These are phyloP conservation scores for Botryotinia convoluta DNA, from an alignment of 2,329 filamentous ascomycete genomes.

Conservation along the genomic window DNA sequence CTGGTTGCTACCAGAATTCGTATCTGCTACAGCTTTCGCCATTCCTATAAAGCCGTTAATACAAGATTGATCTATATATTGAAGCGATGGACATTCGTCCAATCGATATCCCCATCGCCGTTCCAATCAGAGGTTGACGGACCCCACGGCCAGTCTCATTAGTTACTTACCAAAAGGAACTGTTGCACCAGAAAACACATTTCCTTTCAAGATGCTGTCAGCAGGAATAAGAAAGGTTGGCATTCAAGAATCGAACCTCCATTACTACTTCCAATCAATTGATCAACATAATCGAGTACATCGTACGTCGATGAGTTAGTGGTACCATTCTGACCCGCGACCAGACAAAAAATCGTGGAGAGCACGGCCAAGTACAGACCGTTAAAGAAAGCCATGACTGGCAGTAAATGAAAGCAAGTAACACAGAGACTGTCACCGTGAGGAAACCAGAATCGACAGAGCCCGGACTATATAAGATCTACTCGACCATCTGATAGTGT, in stretches of 20 bases:
- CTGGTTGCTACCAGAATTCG: constrained; percentile 51
- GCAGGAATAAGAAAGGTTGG: neutral
- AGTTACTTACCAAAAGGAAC: constrained; percentile 46
- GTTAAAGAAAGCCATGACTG: constrained; percentile 21
- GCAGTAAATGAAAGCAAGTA: neutral
- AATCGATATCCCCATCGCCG: neutral
- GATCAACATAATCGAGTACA: constrained; percentile 46
- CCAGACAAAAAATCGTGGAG: constrained; percentile 6
- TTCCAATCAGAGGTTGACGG: neutral
- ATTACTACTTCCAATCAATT: constrained; percentile 54
- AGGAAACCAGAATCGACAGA: neutral
- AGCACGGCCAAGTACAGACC: constrained; percentile 1
- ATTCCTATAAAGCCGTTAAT: constrained; percentile 39
- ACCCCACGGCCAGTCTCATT: neutral
- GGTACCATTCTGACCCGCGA: constrained; percentile 24
- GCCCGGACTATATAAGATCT: constrained; percentile 7
- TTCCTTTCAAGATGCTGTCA: constrained; percentile 27
- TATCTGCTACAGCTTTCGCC: constrained; percentile 55
- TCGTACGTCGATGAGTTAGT: constrained; percentile 35
- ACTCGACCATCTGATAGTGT: neutral
- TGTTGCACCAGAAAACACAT: constrained; percentile 57
- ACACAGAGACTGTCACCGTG: neutral
- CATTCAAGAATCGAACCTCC: constrained; percentile 43
- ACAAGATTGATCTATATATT: neutral
- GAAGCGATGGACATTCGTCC: neutral